Base-by-base conservation (phyloP, 2,329 filamentous ascomycete species). In the Talaromyces sp. region DNA sequence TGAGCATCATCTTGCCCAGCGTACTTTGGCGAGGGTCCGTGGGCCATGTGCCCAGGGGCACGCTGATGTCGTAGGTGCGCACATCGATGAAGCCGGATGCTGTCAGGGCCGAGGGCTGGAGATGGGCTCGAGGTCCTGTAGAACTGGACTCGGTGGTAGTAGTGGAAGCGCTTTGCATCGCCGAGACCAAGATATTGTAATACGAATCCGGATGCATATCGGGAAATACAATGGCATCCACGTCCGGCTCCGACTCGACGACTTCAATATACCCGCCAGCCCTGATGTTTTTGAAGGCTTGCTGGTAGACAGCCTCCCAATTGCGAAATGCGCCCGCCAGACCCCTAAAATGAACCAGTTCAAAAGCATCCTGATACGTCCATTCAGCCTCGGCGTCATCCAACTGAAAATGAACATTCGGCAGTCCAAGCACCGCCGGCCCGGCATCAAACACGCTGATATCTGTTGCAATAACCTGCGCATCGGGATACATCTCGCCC, bases 241-340 rank as follows among this genome's bases (percentile, higher is more conserved):
- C 65, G 4, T 69, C 70, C 4, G 70, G 68, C 62, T 75, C 73
- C 10, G 64, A 73, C 63, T 82, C 81, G 11, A 73, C 73, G 19
- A 82, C 67, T 65, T 83, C 80, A 54, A 83, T 73, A 62, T 74
- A 77, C 8, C 80, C 80, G 10, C 80, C 80, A 0, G 78, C 77
- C 3, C 71, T 71, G 0, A 82, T 73, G 62, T 77, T 77, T 30
- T 76, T 72, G 62, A 78, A 77, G 2, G 78, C 77, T 62, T 81
- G 78, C 19, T 70, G 67, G 65, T 82, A 82, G 25, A 82, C 73
- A 5, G 68, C 67, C 32, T 71, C 65, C 80, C 81, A 82, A 63
- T 80, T 74, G 6, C 73, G 67, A 62, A 83, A 82, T 4, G 75
- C 76, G 36, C 80, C 80, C 30, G 78, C 77, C 57, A 82, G 73